phyloP scores from a whole-genome alignment of 139 green algal species.

The Coccomyxa sp. region DNA sequence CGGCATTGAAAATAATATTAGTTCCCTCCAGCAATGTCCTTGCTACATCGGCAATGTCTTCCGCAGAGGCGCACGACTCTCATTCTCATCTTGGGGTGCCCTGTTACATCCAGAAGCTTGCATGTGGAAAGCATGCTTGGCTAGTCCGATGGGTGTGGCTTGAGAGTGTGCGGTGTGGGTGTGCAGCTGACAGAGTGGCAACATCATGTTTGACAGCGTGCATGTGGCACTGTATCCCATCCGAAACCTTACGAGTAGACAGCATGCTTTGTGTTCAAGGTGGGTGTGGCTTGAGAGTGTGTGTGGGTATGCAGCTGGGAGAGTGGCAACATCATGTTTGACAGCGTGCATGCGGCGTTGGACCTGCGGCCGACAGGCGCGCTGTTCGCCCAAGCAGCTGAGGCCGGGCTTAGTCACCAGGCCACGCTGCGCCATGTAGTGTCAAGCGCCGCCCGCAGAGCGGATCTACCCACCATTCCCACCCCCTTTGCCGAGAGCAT shows the following conservation, averaged over 20 bases:
- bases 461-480: conserved; percentile 11
- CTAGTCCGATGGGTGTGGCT: background rate
- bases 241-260: no score
- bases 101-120: no score
- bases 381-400: conserved; percentile 53
- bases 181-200: conserved; percentile 14
- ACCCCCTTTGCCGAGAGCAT: background rate
- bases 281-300: no score
- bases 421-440: conserved; percentile 59
- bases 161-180: background rate
- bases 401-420: conserved; percentile 58
- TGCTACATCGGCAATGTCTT: no score
- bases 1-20: no score
- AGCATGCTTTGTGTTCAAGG: no score
- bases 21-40: no score
- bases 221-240: no score
- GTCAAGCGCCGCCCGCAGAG: conserved; percentile 5
- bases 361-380: conserved; percentile 43
- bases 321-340: conserved; percentile 39
- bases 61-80: no score
- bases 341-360: conserved; percentile 34
- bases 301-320: conserved; percentile 1
- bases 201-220: conserved; percentile 44
- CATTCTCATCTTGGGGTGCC: no score
- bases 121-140: background rate